Conservation (phyloP, 306 rosid genomes). For the Crotalaria pallida region DNA sequence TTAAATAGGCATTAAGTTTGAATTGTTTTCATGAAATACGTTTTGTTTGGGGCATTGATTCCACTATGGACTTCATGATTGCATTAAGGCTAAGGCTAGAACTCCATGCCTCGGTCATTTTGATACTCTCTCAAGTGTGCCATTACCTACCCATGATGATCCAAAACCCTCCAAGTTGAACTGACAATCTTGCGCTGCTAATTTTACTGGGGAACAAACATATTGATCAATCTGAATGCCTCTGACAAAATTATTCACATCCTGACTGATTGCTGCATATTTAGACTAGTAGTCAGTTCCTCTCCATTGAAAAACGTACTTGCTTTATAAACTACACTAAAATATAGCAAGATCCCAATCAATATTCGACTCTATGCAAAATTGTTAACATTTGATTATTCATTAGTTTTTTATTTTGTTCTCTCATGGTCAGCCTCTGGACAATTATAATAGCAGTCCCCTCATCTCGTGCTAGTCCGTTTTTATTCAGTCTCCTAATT, state of each 20-base stretch:
- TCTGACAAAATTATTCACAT: neutral
- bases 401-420: neutral
- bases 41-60: neutral
- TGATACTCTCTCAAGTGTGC: neutral
- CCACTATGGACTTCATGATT: neutral
- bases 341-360: neutral
- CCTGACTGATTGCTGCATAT: neutral
- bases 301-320: neutral
- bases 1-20: neutral
- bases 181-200: neutral
- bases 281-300: neutral
- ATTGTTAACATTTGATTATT: neutral
- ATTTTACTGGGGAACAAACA: neutral
- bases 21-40: constrained; percentile 4
- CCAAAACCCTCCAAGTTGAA: neutral
- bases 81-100: neutral
- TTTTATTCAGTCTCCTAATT: neutral
- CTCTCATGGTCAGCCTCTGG: neutral
- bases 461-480: neutral
- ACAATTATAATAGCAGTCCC: neutral
- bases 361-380: neutral
- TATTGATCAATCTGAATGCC: neutral
- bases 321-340: neutral
- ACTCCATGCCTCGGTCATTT: neutral
- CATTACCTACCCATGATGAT: neutral